These are phyloP conservation scores for Galerina marginata DNA, from an alignment of 768 basidiomycete species.

Conservation along the genomic window DNA sequence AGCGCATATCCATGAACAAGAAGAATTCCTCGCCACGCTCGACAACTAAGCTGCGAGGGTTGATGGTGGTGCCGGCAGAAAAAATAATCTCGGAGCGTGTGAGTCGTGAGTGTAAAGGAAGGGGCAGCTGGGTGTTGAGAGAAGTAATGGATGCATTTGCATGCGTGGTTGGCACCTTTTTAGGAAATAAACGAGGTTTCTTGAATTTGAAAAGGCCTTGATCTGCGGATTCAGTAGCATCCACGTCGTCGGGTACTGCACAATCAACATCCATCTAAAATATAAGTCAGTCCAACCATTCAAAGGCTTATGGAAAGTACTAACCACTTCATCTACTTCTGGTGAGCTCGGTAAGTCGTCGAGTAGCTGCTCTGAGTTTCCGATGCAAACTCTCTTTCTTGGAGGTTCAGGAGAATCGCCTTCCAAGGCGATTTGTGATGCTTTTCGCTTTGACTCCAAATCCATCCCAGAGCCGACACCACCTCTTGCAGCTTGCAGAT, in stretches of 20 bases:
- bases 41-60: slow-evolving; percentile 5
- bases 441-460: background rate
- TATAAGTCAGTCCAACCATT: too few species aligned
- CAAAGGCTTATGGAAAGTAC: too few species aligned
- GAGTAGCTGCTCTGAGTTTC: background rate
- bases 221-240: background rate
- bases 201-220: background rate
- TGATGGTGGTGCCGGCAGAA: background rate
- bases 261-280: too few species aligned
- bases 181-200: background rate
- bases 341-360: too few species aligned
- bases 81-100: slow-evolving; percentile 13
- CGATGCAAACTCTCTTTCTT: background rate
- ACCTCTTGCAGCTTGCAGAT: too few species aligned
- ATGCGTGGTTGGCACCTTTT: too few species aligned
- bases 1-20: slow-evolving; percentile 16
- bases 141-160: too few species aligned
- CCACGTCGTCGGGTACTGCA: too few species aligned
- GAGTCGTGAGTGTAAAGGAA: background rate
- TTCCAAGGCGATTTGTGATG: background rate
- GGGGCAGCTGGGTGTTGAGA: background rate
- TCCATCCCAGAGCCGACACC: too few species aligned
- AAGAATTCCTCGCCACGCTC: slow-evolving; percentile 6
- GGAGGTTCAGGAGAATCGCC: background rate
- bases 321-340: too few species aligned